phyloP scores from a whole-genome alignment of 495 filamentous ascomycete species.

The Xylaria venustula region DNA sequence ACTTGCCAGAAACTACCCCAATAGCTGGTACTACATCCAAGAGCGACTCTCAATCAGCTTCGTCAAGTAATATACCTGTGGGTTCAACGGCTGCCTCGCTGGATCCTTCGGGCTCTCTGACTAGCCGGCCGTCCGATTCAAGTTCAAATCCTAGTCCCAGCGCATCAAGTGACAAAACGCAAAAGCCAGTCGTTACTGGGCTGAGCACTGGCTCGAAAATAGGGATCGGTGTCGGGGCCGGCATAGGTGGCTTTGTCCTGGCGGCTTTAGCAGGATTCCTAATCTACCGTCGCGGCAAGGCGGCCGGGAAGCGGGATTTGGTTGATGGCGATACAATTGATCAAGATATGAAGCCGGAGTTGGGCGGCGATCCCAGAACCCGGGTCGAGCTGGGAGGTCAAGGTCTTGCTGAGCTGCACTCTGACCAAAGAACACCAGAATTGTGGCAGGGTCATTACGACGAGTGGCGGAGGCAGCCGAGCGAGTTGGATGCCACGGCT shows the following conservation, averaged over 20 bases:
- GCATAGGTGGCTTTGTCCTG: neutral
- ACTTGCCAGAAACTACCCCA: neutral
- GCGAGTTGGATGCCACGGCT: neutral
- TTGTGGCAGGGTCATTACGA: neutral
- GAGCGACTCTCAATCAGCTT: neutral
- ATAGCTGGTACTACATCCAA: no score
- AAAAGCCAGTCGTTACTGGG: neutral
- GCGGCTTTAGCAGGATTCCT: neutral
- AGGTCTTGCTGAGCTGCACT: neutral
- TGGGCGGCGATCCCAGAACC: neutral
- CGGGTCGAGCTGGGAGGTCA: neutral
- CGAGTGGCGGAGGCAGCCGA: neutral
- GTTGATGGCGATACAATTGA: neutral
- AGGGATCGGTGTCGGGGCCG: neutral
- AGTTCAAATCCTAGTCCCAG: neutral
- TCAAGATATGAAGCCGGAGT: neutral
- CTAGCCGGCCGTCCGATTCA: neutral
- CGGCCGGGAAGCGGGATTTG: neutral
- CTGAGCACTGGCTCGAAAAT: neutral
- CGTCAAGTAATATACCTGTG: neutral
- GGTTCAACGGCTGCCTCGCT: neutral
- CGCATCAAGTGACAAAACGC: neutral
- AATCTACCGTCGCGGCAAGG: neutral
- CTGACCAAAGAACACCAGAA: neutral
- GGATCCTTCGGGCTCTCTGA: neutral